phyloP scores from a whole-genome alignment of 352 stramenopile species.

The Globisporangium okanoganense region DNA sequence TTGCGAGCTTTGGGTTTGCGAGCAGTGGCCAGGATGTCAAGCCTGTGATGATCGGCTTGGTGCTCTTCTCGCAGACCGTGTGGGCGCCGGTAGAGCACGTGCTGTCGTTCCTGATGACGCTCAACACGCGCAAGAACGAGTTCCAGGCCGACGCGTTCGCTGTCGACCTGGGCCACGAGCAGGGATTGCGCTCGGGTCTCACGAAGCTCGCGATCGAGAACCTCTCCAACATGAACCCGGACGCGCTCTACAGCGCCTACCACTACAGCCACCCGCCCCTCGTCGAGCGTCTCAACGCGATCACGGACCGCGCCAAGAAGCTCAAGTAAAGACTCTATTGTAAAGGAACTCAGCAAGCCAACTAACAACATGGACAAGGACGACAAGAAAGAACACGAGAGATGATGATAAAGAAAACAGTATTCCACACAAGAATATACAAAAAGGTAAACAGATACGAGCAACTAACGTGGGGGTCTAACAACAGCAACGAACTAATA shows the following conservation, averaged over 20 bases:
- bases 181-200: constrained; percentile 91
- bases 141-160: constrained; percentile 94
- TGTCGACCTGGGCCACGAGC: constrained; percentile 88
- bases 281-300: constrained; percentile 94
- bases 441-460: constrained; percentile 5
- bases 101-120: constrained; percentile 69
- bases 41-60: constrained; percentile 77
- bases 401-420: constrained; percentile 6
- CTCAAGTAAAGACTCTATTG: constrained; percentile 26
- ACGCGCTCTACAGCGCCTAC: constrained; percentile 93
- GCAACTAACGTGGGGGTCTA: constrained; percentile 10
- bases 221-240: constrained; percentile 95
- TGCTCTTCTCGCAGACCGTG: constrained; percentile 81
- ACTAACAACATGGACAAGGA: neutral
- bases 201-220: constrained; percentile 98
- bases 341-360: neutral
- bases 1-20: constrained; percentile 77
- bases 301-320: constrained; percentile 68
- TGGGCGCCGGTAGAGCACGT: constrained; percentile 80
- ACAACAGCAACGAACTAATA: constrained; percentile 20
- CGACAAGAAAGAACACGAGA: neutral
- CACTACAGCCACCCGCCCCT: constrained; percentile 98
- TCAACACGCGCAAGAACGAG: constrained; percentile 78
- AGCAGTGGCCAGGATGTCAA: constrained; percentile 10
- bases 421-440: constrained; percentile 7